Conservation (phyloP, 345 rosid species). For the Sisymbrium irio region DNA sequence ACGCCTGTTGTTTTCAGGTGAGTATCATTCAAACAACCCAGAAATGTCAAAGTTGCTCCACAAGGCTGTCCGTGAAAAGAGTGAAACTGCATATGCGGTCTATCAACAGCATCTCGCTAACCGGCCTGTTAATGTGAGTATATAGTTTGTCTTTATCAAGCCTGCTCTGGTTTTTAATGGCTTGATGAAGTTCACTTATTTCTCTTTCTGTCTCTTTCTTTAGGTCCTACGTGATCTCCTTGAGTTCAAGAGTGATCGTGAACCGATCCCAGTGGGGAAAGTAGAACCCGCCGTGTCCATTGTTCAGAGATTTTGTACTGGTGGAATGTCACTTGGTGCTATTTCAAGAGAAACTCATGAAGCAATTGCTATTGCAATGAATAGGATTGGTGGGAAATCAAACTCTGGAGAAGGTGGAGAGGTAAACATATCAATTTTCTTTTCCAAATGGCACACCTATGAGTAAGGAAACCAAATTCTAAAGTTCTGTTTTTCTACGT, state of each 20-base stretch:
- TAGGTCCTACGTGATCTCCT: conserved; percentile 97
- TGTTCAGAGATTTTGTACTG: conserved; percentile 93
- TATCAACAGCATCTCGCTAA: conserved; percentile 97
- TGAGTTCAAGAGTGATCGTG: conserved; percentile 89
- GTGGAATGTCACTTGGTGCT: conserved; percentile 99
- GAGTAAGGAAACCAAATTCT: background rate
- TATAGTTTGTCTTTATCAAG: conserved; percentile 7
- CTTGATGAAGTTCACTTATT: background rate
- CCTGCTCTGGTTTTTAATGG: background rate
- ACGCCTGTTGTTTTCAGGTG: conserved; percentile 46
- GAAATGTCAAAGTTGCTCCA: conserved; percentile 98
- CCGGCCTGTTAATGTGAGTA: conserved; percentile 88
- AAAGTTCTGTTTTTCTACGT: too few species aligned
- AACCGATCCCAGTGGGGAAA: conserved; percentile 88
- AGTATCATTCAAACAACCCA: conserved; percentile 98
- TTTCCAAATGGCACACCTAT: background rate
- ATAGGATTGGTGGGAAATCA: conserved; percentile 91
- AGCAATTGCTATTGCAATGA: conserved; percentile 99
- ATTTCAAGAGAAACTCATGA: conserved; percentile 99
- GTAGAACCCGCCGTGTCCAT: conserved; percentile 90
- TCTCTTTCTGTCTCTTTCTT: background rate
- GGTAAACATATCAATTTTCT: conserved; percentile 45
- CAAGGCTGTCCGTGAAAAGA: conserved; percentile 98
- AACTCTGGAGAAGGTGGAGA: conserved; percentile 99
- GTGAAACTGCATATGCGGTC: conserved; percentile 80